Base-by-base conservation (phyloP, 441 rosid genomes). In the Adansonia gregorii region DNA sequence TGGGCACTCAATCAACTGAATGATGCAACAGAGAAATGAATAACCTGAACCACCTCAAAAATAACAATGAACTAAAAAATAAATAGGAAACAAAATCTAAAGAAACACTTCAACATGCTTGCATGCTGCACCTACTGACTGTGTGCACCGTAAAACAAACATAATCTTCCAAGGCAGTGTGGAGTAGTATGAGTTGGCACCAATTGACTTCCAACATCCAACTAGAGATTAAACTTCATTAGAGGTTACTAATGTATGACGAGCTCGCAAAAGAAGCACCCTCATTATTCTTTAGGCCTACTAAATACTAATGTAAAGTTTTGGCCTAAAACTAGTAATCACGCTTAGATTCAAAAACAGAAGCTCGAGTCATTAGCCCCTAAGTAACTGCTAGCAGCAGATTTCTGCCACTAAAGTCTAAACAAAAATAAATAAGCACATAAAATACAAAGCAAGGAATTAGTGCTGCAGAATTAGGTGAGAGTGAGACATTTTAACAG, bases 1-100 rank as follows among this genome's bases (percentile, higher is more conserved):
- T 39, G 98, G 99, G 82, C 99, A 95, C 83, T 94, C 99, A 55
- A 95, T 95, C 83, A 94, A 92, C 99, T 95, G 97, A 87, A 81
- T 85, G 39, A 67, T 80, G 41, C 35, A 75, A 22, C 39, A 74
- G n/a, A 73, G 17, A 31, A n/a, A 41, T 60, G 41, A 63, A 73
- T 43, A 31, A 79, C 20, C 35, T 17, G 46, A 63, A 35, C 11
- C 58, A 20, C 19, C 51, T 67, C 75, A 68, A 17, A 68, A 43
- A 24, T 15, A 75, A 67, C 56, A 54, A 67, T 2, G 22, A 67
- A 24, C 20, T 52, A 55, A 72, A 17, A 68, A 48, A 7, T 4
- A 35, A 35, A 35, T 35, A 35, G 41, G 41, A 4, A 70, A 27
- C 45, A 51, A 70, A 14, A 49, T 7, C 43, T 35, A 52, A 2